phyloP scores from a whole-genome alignment of 2,329 filamentous ascomycete species.

The Neofusicoccum parvum region DNA sequence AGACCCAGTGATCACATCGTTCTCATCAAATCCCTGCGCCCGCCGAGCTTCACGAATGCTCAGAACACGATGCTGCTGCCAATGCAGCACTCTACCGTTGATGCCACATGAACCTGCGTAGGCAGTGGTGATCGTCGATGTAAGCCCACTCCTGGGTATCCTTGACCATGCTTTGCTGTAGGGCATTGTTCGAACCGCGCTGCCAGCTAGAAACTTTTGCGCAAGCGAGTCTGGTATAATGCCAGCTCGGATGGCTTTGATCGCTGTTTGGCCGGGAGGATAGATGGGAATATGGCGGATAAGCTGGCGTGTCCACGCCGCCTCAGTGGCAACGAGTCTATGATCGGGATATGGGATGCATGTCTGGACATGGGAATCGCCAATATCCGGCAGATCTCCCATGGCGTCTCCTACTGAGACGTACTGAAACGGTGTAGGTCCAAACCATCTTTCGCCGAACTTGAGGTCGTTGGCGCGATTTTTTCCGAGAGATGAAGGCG shows the following conservation, averaged over 20 bases:
- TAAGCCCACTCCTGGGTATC: constrained; percentile 54
- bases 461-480: constrained; percentile 35
- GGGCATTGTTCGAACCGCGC: too few relatives aligned
- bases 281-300: constrained; percentile 54
- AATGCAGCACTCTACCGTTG: constrained; percentile 63
- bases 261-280: constrained; percentile 40
- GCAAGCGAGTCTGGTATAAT: constrained; percentile 20
- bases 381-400: constrained; percentile 63
- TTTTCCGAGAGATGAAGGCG: constrained; percentile 52
- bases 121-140: constrained; percentile 65
- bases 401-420: constrained; percentile 58
- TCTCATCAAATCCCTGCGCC: constrained; percentile 70
- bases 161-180: constrained; percentile 49
- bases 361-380: constrained; percentile 62
- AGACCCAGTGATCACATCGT: constrained; percentile 68
- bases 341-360: constrained; percentile 72
- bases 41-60: constrained; percentile 68
- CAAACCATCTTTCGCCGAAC: constrained; percentile 59
- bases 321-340: constrained; percentile 36
- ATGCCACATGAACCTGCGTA: constrained; percentile 57
- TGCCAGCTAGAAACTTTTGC: background rate
- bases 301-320: background rate
- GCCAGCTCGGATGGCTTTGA: constrained; percentile 24
- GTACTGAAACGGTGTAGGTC: constrained; percentile 63
- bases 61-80: constrained; percentile 62